Evolutionary conservation across 306 rosid genomes (phyloP), one percentile per base, ranked within the genome.

Genomic region (Cyamopsis tetragonoloba): DNA sequence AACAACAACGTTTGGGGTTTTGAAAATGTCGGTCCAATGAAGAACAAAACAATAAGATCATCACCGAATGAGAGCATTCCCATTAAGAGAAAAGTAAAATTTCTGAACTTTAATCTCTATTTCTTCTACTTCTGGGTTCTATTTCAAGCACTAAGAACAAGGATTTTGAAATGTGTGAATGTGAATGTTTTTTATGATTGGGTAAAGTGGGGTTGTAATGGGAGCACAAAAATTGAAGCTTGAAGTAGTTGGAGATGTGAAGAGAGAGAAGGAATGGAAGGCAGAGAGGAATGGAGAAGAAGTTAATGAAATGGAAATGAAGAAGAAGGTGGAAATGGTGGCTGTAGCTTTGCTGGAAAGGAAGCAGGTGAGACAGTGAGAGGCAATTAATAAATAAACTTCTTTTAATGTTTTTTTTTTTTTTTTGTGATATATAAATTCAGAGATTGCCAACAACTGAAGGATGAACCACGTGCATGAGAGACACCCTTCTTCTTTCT

Each of bases 381-480:
- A 62, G 72, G 77, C 42, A 85, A 89, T 76, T 85, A 73, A 85
- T 85, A 73, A 85, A 80, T 84, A 84, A 81, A 32, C 68, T 54
- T 74, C 75, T 66, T 71, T 26, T n/a, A 73, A 61, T 58, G 37
- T 11, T n/a, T n/a, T n/a, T n/a, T n/a, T n/a, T 49, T 6, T 7
- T 58, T 32, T 12, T 12, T 14, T 57, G 39, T 34, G 39, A 50
- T 53, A 64, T 43, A 69, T 80, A 64, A 66, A 81, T 76, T 79
- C 30, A 81, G 85, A 77, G 84, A 79, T 84, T 74, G 88, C 80
- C 79, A 85, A 81, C 92, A 81, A 78, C 57, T 26, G 84, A 79
- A 81, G 85, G 79, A 58, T 81, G 61, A 84, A 82, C 72, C 96
- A 89, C 89, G 96, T 89, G 96, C 91, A 87, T 75, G 78, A 61